These are phyloP conservation scores for Hypoxylon sp. DNA, from an alignment of 2,329 filamentous ascomycete genomes.

Conservation along the genomic window DNA sequence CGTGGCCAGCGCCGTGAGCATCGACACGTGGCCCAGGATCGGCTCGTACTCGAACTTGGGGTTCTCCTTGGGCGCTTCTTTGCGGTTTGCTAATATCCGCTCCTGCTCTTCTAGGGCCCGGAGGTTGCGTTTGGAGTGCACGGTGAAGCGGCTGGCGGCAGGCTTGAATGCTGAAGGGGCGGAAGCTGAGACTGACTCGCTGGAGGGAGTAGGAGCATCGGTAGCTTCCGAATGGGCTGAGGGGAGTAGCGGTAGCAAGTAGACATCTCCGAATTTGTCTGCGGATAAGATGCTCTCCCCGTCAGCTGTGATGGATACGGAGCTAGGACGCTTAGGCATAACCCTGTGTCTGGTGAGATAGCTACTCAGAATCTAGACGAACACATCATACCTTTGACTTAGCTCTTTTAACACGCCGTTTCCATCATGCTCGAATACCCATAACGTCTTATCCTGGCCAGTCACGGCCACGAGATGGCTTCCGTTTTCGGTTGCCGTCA, in stretches of 20 bases:
- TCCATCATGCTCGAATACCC: conserved; percentile 78
- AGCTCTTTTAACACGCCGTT: conserved; percentile 72
- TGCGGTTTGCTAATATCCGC: conserved; percentile 47
- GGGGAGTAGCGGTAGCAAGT: conserved; percentile 79
- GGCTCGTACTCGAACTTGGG: conserved; percentile 78
- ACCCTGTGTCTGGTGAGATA: conserved; percentile 61
- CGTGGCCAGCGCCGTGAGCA: conserved; percentile 75
- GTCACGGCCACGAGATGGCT: conserved; percentile 81
- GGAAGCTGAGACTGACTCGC: conserved; percentile 30
- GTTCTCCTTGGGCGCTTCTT: conserved; percentile 51
- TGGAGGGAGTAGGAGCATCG: conserved; percentile 39
- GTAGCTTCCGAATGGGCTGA: conserved; percentile 18
- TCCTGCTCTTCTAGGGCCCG: conserved; percentile 70
- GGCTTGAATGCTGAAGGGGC: conserved; percentile 51
- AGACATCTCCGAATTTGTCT: conserved; percentile 98
- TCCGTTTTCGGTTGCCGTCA: conserved; percentile 73
- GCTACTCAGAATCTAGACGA: background rate
- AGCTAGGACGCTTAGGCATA: conserved; percentile 91
- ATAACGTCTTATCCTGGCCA: conserved; percentile 90
- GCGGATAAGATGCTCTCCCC: conserved; percentile 80
- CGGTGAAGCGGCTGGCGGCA: conserved; percentile 69
- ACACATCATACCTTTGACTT: conserved; percentile 72
- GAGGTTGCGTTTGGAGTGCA: conserved; percentile 73
- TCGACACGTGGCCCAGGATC: conserved; percentile 92
- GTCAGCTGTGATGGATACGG: conserved; percentile 76